Evolutionary conservation across 2,329 filamentous ascomycete genomes (phyloP).

Genomic region (Macrophomina pseudophaseolina): DNA sequence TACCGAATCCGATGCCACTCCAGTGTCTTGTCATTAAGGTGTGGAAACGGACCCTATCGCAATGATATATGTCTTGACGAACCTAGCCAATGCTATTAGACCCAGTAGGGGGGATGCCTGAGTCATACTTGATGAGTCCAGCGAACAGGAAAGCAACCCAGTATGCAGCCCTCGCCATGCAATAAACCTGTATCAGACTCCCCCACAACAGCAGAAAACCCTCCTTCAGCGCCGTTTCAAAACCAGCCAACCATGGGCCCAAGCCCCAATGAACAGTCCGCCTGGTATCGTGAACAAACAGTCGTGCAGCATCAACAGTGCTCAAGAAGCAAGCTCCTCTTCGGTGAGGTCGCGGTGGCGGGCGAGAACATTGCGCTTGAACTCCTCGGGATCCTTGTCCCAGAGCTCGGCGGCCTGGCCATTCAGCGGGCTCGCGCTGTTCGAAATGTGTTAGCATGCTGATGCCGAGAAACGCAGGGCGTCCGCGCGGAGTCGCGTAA

Average conservation of each 20-base stretch:
- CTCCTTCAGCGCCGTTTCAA: conserved; percentile 5
- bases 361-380: conserved; percentile 75
- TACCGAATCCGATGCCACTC: not conserved
- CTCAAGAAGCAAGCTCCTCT: conserved; percentile 42
- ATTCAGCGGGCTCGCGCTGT: conserved; percentile 88
- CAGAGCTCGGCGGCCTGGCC: conserved; percentile 95
- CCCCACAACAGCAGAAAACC: not conserved
- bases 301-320: not conserved
- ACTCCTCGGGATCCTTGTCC: conserved; percentile 86
- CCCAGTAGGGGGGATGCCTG: not conserved
- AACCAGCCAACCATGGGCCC: conserved; percentile 2
- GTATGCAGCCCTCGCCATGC: conserved; percentile 21
- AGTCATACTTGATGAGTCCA: conserved; percentile 3
- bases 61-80: not conserved
- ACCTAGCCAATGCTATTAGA: not conserved
- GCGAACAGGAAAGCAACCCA: conserved; percentile 9
- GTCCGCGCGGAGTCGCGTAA: conserved; percentile 28
- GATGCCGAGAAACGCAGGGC: conserved; percentile 21
- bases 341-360: conserved; percentile 63
- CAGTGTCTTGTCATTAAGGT: not conserved
- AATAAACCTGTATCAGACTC: conserved; percentile 14
- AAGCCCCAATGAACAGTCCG: conserved; percentile 11
- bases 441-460: conserved; percentile 29
- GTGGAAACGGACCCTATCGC: not conserved
- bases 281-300: conserved; percentile 1